These are phyloP conservation scores for Candida alai DNA, from an alignment of 805 yeast genomes.

Conservation along the genomic window DNA sequence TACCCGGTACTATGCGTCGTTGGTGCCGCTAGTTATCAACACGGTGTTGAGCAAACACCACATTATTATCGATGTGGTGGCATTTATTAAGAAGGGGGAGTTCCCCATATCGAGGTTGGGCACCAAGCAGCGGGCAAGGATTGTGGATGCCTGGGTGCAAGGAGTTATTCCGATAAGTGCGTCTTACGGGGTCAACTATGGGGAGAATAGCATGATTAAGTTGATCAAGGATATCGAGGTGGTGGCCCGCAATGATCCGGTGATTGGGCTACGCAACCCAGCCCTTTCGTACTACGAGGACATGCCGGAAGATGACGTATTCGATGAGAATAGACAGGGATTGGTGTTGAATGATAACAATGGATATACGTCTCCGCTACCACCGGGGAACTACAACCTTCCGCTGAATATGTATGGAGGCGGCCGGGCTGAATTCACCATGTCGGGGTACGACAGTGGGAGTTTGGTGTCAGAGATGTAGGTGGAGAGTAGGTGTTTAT, in stretches of 20 bases:
- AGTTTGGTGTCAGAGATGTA: constrained; percentile 8
- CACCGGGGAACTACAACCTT: constrained; percentile 6
- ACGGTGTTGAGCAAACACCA: constrained; percentile 78
- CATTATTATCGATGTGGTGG: constrained; percentile 75
- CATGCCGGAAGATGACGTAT: constrained; percentile 23
- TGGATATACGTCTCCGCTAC: too few species aligned
- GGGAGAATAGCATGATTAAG: constrained; percentile 61
- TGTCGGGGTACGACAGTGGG: constrained; percentile 9
- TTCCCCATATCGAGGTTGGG: constrained; percentile 72
- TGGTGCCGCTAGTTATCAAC: constrained; percentile 81
- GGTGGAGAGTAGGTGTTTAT: too few species aligned
- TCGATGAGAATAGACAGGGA: constrained; percentile 27
- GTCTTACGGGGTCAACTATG: constrained; percentile 53
- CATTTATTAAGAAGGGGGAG: constrained; percentile 63
- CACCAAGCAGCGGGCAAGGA: constrained; percentile 69
- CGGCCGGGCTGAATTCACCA: constrained; percentile 14
- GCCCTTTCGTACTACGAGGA: constrained; percentile 38
- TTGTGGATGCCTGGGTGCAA: constrained; percentile 53
- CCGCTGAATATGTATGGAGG: constrained; percentile 3
- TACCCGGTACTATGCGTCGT: constrained; percentile 53
- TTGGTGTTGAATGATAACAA: constrained; percentile 30
- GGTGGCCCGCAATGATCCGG: constrained; percentile 36
- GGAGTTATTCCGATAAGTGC: constrained; percentile 42
- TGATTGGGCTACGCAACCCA: constrained; percentile 39
- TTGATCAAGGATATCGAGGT: constrained; percentile 52